Base-by-base conservation (phyloP, 2,329 filamentous ascomycete species). In the Alternaria burnsii region DNA sequence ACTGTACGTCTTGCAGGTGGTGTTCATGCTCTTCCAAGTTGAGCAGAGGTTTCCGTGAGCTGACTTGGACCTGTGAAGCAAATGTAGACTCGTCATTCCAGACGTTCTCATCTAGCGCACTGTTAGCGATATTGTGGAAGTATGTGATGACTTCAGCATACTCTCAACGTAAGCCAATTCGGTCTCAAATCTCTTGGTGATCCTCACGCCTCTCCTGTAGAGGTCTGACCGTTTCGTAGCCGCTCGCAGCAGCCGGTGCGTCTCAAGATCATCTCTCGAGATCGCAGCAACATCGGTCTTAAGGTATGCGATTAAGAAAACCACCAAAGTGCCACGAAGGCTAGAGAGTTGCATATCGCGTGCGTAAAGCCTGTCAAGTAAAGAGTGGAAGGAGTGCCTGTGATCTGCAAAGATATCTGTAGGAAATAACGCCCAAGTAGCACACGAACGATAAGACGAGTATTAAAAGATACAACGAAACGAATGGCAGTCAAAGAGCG, bases 1-100 rank as follows among this genome's bases (percentile, higher is more conserved):
- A 80, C 34, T 70, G 52, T 3, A 79, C 69, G 55, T 70, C 63
- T 30, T 70, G 58, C 28, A 79, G 52, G 50, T 74, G 71, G 46
- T 78, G 71, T 41, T 80, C 77, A 47, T 78, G 69, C 30, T 79
- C 77, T 55, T 80, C 78, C 5, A 80, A 59, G 22, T 70, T 66
- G 24, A 79, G 53, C 4, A 79, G 70, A 9, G 75, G 76, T 41
- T 66, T 68, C 55, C 74, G 69, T 2, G 76, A 77, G 8, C 62
- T 58, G 26, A 78, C 68, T 32, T 66, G 72, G 52, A 80, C 67
- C 40, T 74, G 67, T 1, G 78, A 79, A 44, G 72, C 74, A 59
- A 79, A 79, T 20, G 72, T 69, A n/a, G 65, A 55, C n/a, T 64
- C 34, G 14, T 67, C 62, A 38, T 52, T 63, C 67, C 68, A 71